phyloP scores from a whole-genome alignment of 2,329 filamentous ascomycete species.

The Phaeosphaeriaceae sp. region DNA sequence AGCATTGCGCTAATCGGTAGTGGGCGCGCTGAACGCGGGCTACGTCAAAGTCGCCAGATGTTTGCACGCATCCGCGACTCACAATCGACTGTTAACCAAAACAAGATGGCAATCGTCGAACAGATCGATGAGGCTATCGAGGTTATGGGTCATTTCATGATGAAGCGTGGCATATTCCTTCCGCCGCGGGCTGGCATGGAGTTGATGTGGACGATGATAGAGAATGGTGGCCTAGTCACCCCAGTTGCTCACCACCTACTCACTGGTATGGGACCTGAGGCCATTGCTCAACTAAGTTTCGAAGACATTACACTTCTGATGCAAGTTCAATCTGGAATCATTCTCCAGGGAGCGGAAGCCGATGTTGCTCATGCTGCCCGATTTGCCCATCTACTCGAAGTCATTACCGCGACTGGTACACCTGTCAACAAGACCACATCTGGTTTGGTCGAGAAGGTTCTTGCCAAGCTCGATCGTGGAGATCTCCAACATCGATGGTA shows the following conservation, averaged over 20 bases:
- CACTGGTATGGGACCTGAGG: constrained; percentile 65
- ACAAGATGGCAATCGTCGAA: constrained; percentile 66
- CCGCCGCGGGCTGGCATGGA: constrained; percentile 63
- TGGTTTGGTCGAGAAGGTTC: constrained; percentile 63
- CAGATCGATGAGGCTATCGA: constrained; percentile 88
- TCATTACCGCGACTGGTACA: constrained; percentile 59
- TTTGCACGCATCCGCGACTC: constrained; percentile 79
- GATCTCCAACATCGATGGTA: constrained; percentile 64
- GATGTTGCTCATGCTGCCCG: constrained; percentile 65
- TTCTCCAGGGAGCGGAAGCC: constrained; percentile 53
- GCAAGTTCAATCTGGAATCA: constrained; percentile 63
- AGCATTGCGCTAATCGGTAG: constrained; percentile 85
- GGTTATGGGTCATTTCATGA: constrained; percentile 66
- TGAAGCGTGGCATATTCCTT: constrained; percentile 58
- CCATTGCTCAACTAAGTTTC: constrained; percentile 62
- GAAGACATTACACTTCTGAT: constrained; percentile 64
- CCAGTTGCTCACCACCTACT: constrained; percentile 66
- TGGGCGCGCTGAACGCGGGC: constrained; percentile 80
- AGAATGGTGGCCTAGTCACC: constrained; percentile 67
- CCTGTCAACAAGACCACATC: constrained; percentile 63
- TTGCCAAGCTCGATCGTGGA: constrained; percentile 59
- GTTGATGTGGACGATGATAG: constrained; percentile 68
- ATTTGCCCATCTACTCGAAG: constrained; percentile 67
- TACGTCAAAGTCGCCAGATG: constrained; percentile 82
- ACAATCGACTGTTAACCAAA: constrained; percentile 55